Base-by-base conservation (phyloP, 225 moss, liverwort and hornwort genomes). In the Asterella californica region DNA sequence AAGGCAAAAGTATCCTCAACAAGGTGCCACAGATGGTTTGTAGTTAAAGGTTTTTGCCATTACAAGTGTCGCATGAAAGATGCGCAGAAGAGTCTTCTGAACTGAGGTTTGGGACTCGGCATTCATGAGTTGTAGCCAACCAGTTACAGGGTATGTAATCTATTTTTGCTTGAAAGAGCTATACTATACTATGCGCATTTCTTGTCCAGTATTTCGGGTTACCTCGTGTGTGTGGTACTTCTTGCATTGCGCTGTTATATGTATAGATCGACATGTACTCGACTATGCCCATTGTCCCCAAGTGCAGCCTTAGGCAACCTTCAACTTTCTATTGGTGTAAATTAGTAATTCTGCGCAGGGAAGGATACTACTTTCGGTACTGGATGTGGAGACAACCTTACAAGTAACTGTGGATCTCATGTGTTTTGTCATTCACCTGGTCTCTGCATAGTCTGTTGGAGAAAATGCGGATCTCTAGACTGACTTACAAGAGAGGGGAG, bases 111-210 rank as follows among this genome's bases (percentile, higher is more conserved):
- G 48, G 55, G 52, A 63, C 59, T 37, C 62, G 25, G 77, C 77
- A 63, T 27, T 47, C 64, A 77, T 19, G 63, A 64, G 68, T 50
- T 34, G 30, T 68, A 53, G 53, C 33, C 50, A 68, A 79, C 79
- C 79, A 69, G 70, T 79, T 48, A 54, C 62, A 79, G 79, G 79
- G 79, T 69, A 68, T 79, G 79, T 79, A 69, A 50, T 79, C 36
- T 79, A 79, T 79, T 79, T 47, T 79, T 32, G 29, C 70, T 60
- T 68, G 69, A 70, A 77, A 77, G 77, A 77, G 59, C 53, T 59
- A 55, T 24, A 22, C 5, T 76, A 37, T 69, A 34, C 36, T 64
- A 25, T n/a, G 24, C 5, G 18, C 57, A 57, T n/a, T n/a, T n/a
- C n/a, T n/a, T n/a, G n/a, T n/a, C n/a, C n/a, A n/a, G n/a, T n/a